Base-by-base conservation (phyloP, 2,329 filamentous ascomycete species). In the Talaromyces sp. region DNA sequence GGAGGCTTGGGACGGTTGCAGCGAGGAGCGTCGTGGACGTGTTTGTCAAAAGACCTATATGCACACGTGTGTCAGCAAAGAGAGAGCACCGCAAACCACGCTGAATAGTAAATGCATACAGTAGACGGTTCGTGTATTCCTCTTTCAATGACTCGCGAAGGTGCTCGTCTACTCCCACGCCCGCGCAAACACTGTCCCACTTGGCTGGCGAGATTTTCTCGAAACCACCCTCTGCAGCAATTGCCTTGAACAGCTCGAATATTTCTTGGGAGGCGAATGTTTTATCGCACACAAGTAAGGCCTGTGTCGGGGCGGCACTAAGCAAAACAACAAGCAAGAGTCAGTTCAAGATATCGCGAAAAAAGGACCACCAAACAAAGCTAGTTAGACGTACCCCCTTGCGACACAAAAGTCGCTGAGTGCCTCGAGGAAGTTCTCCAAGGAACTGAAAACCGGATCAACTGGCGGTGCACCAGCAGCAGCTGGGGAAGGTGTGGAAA, bases 321-420 rank as follows among this genome's bases (percentile, higher is more conserved):
- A 31, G 5, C 2, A 14, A 5, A 23, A 33, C 23, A 16, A 12
- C 10, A 28, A 47, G 1, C 16, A n/a, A 57, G 40, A 57, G 36
- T 57, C 27, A 57, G 56, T 33, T 23, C 16, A 34, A 50, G 34
- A 57, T 10, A 28, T 30, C 8, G 54, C 23, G 9, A 50, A 42
- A 57, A 27, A 57, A 50, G 28, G 55, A 55, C 18, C n/a, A 31
- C 4, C 27, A 16, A n/a, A 40, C 36, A 40, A 23, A 23, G 50
- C 50, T 16, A 33, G 40, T 40, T n/a, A 34, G 57, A 65, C 47
- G 42, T 54, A 62, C 51, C 54, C 64, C 57, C 56, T 53, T 57
- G 64, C 56, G 56, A 56, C 31, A 52, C 54, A 23, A 40, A 61
- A 55, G 16, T 33, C 27, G 30, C 27, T 30, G 40, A 57, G 56